Evolutionary conservation across 1,139 yeast species (phyloP).

Genomic region (Geotrichum carabidarum): DNA sequence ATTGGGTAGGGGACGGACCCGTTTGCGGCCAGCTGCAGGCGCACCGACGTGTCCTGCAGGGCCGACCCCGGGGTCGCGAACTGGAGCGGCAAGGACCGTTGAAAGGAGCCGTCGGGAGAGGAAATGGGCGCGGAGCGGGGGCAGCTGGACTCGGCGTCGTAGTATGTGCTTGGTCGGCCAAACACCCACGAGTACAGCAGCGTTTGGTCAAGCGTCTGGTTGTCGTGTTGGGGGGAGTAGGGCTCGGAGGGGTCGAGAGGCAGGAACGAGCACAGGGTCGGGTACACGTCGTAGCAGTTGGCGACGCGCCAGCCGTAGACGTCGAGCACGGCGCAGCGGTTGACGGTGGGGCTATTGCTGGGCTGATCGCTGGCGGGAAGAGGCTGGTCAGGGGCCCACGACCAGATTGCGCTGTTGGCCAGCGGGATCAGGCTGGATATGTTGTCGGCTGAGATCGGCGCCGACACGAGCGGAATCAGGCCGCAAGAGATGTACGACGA

Average conservation of each 20-base stretch:
- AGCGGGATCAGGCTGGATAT: slow-evolving; percentile 28
- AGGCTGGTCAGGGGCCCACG: slow-evolving; percentile 65
- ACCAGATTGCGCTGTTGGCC: slow-evolving; percentile 52
- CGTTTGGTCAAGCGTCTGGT: slow-evolving; percentile 22
- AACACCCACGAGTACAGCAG: slow-evolving; percentile 7
- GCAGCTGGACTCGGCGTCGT: slow-evolving; percentile 4
- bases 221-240: too few relatives aligned
- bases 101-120: not conserved
- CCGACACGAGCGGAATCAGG: slow-evolving; percentile 50
- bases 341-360: too few relatives aligned
- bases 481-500: slow-evolving; percentile 48
- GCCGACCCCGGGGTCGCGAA: slow-evolving; percentile 59
- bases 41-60: slow-evolving; percentile 40
- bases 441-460: slow-evolving; percentile 27
- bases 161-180: slow-evolving; percentile 4
- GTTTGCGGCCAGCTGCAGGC: slow-evolving; percentile 24
- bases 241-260: too few relatives aligned
- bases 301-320: slow-evolving; percentile 52
- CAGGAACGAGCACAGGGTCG: slow-evolving; percentile 52
- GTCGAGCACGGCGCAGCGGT: slow-evolving; percentile 56
- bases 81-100: not conserved
- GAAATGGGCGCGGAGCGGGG: not conserved
- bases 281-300: slow-evolving; percentile 55
- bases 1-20: slow-evolving; percentile 33
- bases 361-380: not conserved